Evolutionary conservation across 1,284 basidiomycete species (phyloP), one percentile per base, ranked within the genome.

Genomic region (Erythrobasidium hasegawianum): DNA sequence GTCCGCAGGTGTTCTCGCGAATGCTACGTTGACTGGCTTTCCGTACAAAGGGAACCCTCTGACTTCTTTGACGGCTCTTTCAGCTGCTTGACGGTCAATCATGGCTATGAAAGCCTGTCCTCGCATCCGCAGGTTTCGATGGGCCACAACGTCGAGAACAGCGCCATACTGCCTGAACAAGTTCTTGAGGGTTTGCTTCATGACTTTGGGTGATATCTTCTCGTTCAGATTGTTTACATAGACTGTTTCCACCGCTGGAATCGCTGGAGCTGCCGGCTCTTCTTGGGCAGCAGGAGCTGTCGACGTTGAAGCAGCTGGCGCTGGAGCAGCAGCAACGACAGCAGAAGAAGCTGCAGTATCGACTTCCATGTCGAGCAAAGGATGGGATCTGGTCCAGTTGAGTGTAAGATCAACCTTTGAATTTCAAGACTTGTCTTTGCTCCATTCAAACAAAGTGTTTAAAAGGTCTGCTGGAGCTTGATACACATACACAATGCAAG

Each of bases 161-260:
- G 89, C 87, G 18, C 91, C 90, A 75, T 97, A 98, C 38, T 88
- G 85, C 78, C 91, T 91, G 82, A 98, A 97, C 54, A 99, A 82
- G 43, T 88, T 87, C 20, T 85, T 83, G 50, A 99, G 81, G 0
- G 93, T 91, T 67, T 89, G 81, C 79, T 95, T 84, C 59, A 62
- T 45, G 55, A 60, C 57, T 40, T 62, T 64, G 40, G 93, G 81
- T 78, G 90, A 90, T 71, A 98, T 90, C 80, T 90, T 92, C 81
- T 98, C 95, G 78, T 98, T 97, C 75, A 98, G 80, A 79, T 98
- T 98, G 78, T 97, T 90, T 72, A 97, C 87, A 77, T 97, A 98
- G 45, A 98, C 81, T 16, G 95, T 97, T 78, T 95, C 90, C 53
- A 86, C 85, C 39, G 81, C 81, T 53, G 77, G 74, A 33, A 33